These are phyloP conservation scores for Dentipellis sp. DNA, from an alignment of 768 basidiomycete species.

Conservation along the genomic window DNA sequence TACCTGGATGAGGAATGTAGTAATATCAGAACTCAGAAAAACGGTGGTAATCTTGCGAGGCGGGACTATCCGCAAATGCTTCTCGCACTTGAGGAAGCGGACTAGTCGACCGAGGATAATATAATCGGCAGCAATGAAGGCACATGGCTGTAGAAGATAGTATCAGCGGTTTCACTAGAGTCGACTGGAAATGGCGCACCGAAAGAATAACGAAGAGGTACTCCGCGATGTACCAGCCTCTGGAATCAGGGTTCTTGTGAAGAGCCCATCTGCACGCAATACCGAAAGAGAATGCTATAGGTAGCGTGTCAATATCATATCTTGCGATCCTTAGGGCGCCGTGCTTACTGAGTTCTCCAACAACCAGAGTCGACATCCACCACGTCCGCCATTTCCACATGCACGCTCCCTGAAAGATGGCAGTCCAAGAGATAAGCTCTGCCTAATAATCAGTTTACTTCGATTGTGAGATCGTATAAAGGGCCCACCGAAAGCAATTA, in stretches of 20 bases:
- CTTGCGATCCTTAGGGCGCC: not conserved
- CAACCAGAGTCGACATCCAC: constrained; percentile 31
- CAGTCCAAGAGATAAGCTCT: constrained; percentile 1
- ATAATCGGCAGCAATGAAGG: constrained; percentile 64
- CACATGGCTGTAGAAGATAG: constrained; percentile 44
- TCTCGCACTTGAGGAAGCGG: constrained; percentile 33
- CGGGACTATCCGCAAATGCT: constrained; percentile 36
- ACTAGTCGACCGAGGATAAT: constrained; percentile 56
- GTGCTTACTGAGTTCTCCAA: constrained; percentile 45
- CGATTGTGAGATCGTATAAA: not conserved
- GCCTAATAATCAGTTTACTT: not conserved
- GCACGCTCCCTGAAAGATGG: not conserved
- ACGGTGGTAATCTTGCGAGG: constrained; percentile 41
- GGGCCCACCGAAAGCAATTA: constrained; percentile 34
- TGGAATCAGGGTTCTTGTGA: constrained; percentile 42
- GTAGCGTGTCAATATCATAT: not conserved
- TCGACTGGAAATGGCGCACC: constrained; percentile 22
- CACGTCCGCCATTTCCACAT: constrained; percentile 13
- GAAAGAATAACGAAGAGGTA: constrained; percentile 55
- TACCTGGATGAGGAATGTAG: constrained; percentile 60
- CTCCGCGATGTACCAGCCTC: constrained; percentile 43
- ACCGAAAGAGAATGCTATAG: constrained; percentile 45
- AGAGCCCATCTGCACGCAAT: constrained; percentile 47
- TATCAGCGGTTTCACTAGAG: not conserved
- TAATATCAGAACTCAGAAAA: constrained; percentile 55